A percentile compares a stretch with the other conserved stretches of the same genome.
Conservation (phyloP, 164 flowering plant genomes). For the Cinnamomum chago region DNA sequence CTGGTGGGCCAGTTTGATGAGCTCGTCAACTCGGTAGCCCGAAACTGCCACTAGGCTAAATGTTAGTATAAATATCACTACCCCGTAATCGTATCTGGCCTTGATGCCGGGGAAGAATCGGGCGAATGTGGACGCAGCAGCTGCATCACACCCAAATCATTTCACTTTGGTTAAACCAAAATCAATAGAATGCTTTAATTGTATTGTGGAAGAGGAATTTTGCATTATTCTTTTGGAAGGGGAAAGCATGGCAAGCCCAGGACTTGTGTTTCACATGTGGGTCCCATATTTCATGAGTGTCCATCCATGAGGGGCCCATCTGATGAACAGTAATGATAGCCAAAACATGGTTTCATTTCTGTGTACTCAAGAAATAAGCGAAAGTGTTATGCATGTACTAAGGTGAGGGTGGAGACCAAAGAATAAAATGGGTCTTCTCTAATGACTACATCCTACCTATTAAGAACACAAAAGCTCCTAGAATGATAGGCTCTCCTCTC, state of each 20-base stretch:
- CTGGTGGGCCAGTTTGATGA: conserved; percentile 52
- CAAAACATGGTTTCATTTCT: too few species aligned
- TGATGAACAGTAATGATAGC: neutral
- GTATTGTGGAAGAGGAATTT: too few species aligned
- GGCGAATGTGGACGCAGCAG: conserved; percentile 47
- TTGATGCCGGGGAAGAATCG: conserved; percentile 65
- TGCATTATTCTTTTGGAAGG: too few species aligned
- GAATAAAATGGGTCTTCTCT: neutral
- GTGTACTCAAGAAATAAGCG: too few species aligned
- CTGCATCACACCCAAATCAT: conserved; percentile 28
- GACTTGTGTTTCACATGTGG: neutral
- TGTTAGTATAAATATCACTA: conserved; percentile 66
- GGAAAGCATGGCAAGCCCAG: neutral
- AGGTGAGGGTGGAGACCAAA: too few species aligned
- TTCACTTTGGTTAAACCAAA: neutral
- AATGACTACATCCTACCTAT: conserved; percentile 32
- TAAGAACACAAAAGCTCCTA: conserved; percentile 53
- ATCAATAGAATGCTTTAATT: too few species aligned
- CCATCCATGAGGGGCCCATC: neutral
- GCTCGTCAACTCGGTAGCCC: conserved; percentile 52
- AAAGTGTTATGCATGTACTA: too few species aligned
- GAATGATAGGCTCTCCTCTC: conserved; percentile 55
- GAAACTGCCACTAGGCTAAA: conserved; percentile 73
- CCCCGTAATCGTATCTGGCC: conserved; percentile 74
- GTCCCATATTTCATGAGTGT: neutral